Evolutionary conservation across 164 flowering plant genomes (phyloP).

Genomic region (Litsea cubeba): DNA sequence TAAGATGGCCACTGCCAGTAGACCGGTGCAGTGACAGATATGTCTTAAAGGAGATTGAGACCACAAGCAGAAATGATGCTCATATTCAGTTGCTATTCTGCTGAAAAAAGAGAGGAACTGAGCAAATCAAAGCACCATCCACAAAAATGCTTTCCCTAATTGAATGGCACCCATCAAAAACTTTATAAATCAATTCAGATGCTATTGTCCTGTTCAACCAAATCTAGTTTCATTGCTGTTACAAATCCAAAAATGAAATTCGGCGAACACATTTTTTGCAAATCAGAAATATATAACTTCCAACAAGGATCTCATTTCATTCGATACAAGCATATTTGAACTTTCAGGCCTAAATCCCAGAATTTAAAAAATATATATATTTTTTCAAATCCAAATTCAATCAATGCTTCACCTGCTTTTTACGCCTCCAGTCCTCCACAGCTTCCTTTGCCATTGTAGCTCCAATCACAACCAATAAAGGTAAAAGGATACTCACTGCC

Average conservation of each 20-base stretch:
- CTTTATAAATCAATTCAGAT: background rate
- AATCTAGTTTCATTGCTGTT: background rate
- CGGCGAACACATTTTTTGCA: background rate
- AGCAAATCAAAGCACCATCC: background rate
- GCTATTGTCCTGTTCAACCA: background rate
- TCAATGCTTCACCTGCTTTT: conserved; percentile 46
- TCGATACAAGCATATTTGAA: background rate
- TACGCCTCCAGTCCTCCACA: conserved; percentile 81
- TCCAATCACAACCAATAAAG: conserved; percentile 68
- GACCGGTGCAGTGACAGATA: no score
- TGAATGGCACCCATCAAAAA: background rate
- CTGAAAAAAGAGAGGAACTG: background rate
- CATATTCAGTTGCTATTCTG: background rate
- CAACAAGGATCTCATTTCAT: background rate
- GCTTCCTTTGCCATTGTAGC: conserved; percentile 82
- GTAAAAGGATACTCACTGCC: conserved; percentile 52
- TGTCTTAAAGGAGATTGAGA: no score
- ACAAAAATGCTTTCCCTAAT: background rate
- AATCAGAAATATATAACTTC: no score
- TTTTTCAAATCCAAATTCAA: background rate
- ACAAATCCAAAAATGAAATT: background rate
- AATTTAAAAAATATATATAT: no score
- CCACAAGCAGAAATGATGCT: background rate
- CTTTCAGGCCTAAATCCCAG: background rate
- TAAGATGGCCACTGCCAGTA: no score